Percentiles rank a stretch among this genome's conserved stretches.
Conservation (phyloP, 179 eudicot genomes). For the Sideroxylon spinosum region DNA sequence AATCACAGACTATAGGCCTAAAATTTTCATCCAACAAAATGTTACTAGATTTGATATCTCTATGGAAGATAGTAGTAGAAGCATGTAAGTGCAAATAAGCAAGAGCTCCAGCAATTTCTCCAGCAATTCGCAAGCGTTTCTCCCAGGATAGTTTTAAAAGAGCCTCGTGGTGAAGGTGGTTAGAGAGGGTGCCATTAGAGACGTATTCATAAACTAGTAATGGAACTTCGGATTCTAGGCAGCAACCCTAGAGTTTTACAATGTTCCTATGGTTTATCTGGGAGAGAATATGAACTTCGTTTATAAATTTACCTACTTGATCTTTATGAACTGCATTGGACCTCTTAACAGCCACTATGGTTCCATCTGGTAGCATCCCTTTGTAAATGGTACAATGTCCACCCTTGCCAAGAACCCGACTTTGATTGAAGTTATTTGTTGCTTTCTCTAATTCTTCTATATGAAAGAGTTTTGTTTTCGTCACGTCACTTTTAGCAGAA, state of each 20-base stretch:
- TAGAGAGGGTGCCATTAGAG: conserved; percentile 18
- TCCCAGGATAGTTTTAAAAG: conserved; percentile 12
- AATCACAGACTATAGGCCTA: conserved; percentile 14
- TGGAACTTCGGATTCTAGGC: conserved; percentile 24
- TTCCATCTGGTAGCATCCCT: conserved; percentile 26
- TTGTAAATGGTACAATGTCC: conserved; percentile 21
- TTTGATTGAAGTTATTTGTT: conserved; percentile 15
- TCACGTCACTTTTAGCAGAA: neutral
- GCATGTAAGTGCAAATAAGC: conserved; percentile 20
- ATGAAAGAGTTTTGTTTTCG: neutral
- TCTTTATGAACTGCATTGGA: conserved; percentile 6
- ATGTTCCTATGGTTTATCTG: conserved; percentile 23
- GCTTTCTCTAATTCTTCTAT: conserved; percentile 22
- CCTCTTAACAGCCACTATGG: conserved; percentile 23
- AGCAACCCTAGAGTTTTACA: conserved; percentile 20
- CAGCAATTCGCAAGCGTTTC: conserved; percentile 6
- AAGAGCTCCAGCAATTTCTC: conserved; percentile 22
- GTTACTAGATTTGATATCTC: conserved; percentile 20
- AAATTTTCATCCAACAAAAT: conserved; percentile 19
- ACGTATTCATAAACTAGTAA: conserved; percentile 16
- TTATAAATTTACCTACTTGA: conserved; percentile 17
- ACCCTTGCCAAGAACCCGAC: conserved; percentile 20
- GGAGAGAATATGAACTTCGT: conserved; percentile 23
- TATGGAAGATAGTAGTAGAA: conserved; percentile 14
- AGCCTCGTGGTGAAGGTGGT: conserved; percentile 14